Evolutionary conservation across 306 rosid species (phyloP), one percentile per base, ranked within the genome.

Genomic region (Cicer chorassanicum): DNA sequence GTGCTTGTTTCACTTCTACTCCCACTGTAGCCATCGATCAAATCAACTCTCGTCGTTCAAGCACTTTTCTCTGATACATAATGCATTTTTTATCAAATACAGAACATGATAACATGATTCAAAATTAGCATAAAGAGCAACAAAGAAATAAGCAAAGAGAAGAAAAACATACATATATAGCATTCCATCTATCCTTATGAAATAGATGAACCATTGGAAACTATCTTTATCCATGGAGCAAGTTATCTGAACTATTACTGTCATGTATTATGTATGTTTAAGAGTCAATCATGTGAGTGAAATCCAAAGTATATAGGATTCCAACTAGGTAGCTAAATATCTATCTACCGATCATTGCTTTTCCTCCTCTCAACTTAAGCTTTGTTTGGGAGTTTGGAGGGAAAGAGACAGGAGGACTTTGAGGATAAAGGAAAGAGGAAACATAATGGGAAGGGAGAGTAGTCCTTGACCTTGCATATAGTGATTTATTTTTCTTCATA

Each of bases 1-100:
- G 86, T 0, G 70, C 79, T 10, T 57, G 89, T 69, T 87, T 86
- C 46, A 79, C 21, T 44, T 91, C 96, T 6, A 89, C 84, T 61
- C 88, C 92, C 0, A 76, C 91, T 0, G 86, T 64, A 60, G 94
- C 90, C 93, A 89, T 89, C 64, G 62, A 36, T 69, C 56, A 48
- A 44, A 48, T 48, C 59, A 43, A 59, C 65, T 59, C 16, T 11
- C 5, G 3, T 21, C 4, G 9, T 14, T 46, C 38, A 7, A 24
- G 1, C 13, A 2, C 9, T 61, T 48, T 39, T 41, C 70, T 24
- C 40, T 57, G 39, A 29, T 29, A 29, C 36, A 29, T 29, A 29
- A 29, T 29, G 5, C 5, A 29, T 29, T 29, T 29, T 29, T 29
- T 29, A 3, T 29, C 36, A 29, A 29, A 29, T 29, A 29, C 36